phyloP scores from a whole-genome alignment of 257 asterid genomes.

The Parsonsia alboflavescens region DNA sequence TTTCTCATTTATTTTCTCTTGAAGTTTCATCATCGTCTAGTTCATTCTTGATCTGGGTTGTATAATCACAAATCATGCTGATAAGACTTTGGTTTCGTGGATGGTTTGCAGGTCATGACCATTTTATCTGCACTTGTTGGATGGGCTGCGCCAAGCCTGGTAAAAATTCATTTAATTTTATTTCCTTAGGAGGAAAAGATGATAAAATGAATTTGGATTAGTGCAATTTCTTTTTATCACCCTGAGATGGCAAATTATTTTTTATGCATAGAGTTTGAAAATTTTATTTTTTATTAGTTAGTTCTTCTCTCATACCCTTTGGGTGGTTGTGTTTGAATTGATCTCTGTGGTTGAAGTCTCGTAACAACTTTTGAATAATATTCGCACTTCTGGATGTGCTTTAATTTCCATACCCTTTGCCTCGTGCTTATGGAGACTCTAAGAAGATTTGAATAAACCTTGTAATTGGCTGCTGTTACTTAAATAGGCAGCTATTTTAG shows the following conservation, averaged over 20 bases:
- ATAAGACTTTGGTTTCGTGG: constrained; percentile 1
- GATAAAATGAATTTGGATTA: constrained; percentile 5
- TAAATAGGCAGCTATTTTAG: neutral
- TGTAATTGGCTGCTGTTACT: neutral
- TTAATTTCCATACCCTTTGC: neutral
- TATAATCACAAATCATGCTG: constrained; percentile 2
- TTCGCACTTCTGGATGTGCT: neutral
- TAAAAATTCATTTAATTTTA: constrained; percentile 22
- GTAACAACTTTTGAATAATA: neutral
- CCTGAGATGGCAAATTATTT: neutral
- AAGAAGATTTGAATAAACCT: neutral
- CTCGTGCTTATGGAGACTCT: neutral
- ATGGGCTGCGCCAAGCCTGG: constrained; percentile 98
- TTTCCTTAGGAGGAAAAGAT: constrained; percentile 3
- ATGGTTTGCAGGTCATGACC: constrained; percentile 72
- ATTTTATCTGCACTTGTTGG: constrained; percentile 90
- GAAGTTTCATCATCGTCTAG: neutral
- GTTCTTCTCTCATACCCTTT: neutral
- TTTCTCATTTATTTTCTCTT: constrained; percentile 1
- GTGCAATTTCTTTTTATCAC: neutral
- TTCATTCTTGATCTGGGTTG: neutral
- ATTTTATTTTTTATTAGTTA: neutral
- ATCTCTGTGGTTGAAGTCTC: neutral
- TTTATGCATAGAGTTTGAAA: neutral
- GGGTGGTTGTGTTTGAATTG: neutral